A percentile compares a stretch with the other conserved stretches of the same genome.
Evolutionary conservation across 2,329 filamentous ascomycete species (phyloP).

Genomic region (Diatrype stigma): DNA sequence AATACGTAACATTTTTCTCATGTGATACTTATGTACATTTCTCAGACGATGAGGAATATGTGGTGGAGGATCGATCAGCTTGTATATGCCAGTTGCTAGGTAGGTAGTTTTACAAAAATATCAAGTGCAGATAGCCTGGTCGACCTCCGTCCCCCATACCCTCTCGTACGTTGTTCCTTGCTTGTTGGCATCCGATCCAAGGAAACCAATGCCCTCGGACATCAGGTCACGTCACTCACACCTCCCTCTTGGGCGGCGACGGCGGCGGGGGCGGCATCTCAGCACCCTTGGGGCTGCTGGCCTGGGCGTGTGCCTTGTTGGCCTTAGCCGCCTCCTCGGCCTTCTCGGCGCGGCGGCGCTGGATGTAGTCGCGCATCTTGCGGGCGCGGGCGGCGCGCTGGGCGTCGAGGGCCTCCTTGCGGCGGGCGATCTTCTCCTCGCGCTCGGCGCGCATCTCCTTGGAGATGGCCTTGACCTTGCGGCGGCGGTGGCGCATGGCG

Average conservation of each 20-base stretch:
- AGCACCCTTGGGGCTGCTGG: not conserved
- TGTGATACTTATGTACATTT: too few relatives aligned
- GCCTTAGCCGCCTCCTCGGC: not conserved
- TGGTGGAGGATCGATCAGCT: too few relatives aligned
- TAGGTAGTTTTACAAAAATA: too few relatives aligned
- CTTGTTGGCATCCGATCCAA: too few relatives aligned
- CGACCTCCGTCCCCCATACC: too few relatives aligned
- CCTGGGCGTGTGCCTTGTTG: too few relatives aligned
- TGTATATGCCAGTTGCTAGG: too few relatives aligned
- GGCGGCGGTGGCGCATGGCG: constrained; percentile 47
- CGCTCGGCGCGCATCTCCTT: constrained; percentile 26
- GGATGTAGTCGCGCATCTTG: constrained; percentile 21
- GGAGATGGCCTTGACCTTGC: constrained; percentile 25
- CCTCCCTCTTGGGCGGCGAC: constrained; percentile 14
- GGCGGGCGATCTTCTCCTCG: constrained; percentile 25
- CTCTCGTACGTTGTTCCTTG: too few relatives aligned
- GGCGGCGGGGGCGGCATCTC: constrained; percentile 7
- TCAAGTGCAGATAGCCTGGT: too few relatives aligned
- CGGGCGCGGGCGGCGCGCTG: constrained; percentile 15
- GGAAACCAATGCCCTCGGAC: too few relatives aligned
- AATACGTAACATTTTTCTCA: too few relatives aligned
- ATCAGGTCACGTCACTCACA: not conserved
- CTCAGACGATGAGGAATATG: too few relatives aligned
- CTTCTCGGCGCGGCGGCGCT: constrained; percentile 11
- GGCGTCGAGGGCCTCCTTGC: constrained; percentile 26